Evolutionary conservation across 2,329 filamentous ascomycete species (phyloP).

Genomic region (Ambrosiella xylebori): DNA sequence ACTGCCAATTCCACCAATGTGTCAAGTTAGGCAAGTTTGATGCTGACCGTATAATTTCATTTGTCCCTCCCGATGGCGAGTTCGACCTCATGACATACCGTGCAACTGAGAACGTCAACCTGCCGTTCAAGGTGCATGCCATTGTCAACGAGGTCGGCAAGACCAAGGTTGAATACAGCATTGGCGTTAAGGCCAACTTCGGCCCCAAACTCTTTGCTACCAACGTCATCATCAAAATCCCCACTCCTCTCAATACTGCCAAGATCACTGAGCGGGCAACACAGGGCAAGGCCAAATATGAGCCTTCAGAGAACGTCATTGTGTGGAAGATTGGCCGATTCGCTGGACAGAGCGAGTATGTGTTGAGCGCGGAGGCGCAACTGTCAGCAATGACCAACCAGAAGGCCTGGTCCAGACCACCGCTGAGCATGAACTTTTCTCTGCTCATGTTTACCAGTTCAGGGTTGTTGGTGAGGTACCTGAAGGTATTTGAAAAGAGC

Average conservation of each 20-base stretch:
- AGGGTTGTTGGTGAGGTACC: conserved; percentile 75
- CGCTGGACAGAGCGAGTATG: conserved; percentile 91
- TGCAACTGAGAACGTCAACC: conserved; percentile 93
- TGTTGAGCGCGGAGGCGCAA: conserved; percentile 82
- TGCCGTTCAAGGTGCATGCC: conserved; percentile 96
- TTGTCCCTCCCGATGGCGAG: conserved; percentile 90
- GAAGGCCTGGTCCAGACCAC: conserved; percentile 89
- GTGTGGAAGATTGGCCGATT: conserved; percentile 99
- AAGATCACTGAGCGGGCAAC: conserved; percentile 83
- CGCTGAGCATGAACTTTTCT: conserved; percentile 79
- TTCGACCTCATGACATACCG: conserved; percentile 99
- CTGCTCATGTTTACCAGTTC: conserved; percentile 97
- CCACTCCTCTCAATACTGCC: conserved; percentile 90
- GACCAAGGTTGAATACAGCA: conserved; percentile 96
- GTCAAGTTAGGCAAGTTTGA: conserved; percentile 96
- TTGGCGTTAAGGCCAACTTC: conserved; percentile 93
- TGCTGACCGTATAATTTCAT: conserved; percentile 88
- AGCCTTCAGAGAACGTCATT: conserved; percentile 93
- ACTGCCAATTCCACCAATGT: conserved; percentile 98
- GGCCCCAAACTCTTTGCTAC: conserved; percentile 92
- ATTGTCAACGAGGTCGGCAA: conserved; percentile 97
- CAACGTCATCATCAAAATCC: conserved; percentile 86
- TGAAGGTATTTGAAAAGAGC: conserved; percentile 98
- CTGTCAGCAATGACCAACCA: conserved; percentile 96
- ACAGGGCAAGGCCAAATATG: conserved; percentile 95